Percentiles rank a stretch among this genome's conserved stretches.
phyloP scores from a whole-genome alignment of 192 early-diverging fungal species.

The Thoreauomyces humboldtii region DNA sequence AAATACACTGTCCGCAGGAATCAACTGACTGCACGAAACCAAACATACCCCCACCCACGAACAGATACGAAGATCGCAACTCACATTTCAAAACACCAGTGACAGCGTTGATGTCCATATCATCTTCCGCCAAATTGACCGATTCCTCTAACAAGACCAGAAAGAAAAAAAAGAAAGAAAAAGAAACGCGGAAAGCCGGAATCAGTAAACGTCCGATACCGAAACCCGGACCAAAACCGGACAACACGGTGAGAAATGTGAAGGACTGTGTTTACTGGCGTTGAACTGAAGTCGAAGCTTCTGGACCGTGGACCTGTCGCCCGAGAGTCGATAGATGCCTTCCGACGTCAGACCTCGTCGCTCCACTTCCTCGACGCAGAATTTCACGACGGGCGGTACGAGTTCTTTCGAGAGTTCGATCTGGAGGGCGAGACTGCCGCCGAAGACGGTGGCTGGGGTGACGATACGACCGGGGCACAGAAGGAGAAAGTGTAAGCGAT shows the following conservation, averaged over 20 bases:
- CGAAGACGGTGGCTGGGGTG: slow-evolving; percentile 42
- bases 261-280: too few species aligned
- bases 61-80: too few species aligned
- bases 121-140: slow-evolving; percentile 43
- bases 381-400: slow-evolving; percentile 43
- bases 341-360: slow-evolving; percentile 40
- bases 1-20: slow-evolving; percentile 42
- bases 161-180: not conserved
- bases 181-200: too few species aligned
- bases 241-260: too few species aligned
- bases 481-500: not conserved
- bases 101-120: slow-evolving; percentile 51
- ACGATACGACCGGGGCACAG: too few species aligned
- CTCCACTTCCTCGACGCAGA: slow-evolving; percentile 45
- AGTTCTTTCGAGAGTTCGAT: slow-evolving; percentile 18
- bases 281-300: slow-evolving; percentile 41
- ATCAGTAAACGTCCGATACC: slow-evolving; percentile 2
- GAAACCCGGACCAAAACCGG: too few species aligned
- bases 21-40: too few species aligned
- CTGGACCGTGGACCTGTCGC: slow-evolving; percentile 43
- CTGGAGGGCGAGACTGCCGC: slow-evolving; percentile 39
- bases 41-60: too few species aligned
- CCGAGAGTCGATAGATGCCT: slow-evolving; percentile 57
- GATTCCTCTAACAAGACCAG: slow-evolving; percentile 33
- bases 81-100: slow-evolving; percentile 50